phyloP scores from a whole-genome alignment of 2,329 filamentous ascomycete genomes.

The Neopestalotiopsis sp. region DNA sequence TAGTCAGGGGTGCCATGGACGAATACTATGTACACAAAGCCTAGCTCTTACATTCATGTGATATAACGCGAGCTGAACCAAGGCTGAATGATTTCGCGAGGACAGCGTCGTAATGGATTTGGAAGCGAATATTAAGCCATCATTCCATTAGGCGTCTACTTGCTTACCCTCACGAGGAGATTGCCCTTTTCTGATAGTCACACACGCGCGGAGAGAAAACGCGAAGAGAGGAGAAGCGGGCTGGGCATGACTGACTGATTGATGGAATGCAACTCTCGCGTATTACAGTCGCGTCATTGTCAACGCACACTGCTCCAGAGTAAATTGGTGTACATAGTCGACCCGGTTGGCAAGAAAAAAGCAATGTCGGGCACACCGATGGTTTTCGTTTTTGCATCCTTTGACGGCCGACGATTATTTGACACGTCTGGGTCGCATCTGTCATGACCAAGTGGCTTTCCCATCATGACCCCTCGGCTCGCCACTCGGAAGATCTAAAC shows the following conservation, averaged over 20 bases:
- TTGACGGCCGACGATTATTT: neutral
- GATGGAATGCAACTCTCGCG: neutral
- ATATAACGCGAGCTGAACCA: neutral
- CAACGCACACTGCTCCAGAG: neutral
- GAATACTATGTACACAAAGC: neutral
- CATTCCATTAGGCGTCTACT: neutral
- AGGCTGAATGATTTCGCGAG: neutral
- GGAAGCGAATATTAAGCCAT: neutral
- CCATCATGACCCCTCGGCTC: neutral
- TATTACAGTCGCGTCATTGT: neutral
- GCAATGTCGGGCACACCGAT: neutral
- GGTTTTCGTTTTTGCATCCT: neutral
- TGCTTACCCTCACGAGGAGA: neutral
- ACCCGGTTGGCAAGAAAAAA: neutral
- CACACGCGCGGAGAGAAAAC: neutral
- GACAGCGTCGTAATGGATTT: neutral
- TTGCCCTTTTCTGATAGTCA: constrained; percentile 6
- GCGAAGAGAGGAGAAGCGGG: too few species aligned
- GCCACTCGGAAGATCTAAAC: neutral
- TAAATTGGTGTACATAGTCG: neutral
- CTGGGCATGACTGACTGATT: neutral
- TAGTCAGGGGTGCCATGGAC: neutral
- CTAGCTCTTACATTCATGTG: neutral
- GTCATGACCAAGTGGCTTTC: neutral
- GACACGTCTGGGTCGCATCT: neutral